Conservation (phyloP, 1,284 basidiomycete species). For the Irpex sp. region DNA sequence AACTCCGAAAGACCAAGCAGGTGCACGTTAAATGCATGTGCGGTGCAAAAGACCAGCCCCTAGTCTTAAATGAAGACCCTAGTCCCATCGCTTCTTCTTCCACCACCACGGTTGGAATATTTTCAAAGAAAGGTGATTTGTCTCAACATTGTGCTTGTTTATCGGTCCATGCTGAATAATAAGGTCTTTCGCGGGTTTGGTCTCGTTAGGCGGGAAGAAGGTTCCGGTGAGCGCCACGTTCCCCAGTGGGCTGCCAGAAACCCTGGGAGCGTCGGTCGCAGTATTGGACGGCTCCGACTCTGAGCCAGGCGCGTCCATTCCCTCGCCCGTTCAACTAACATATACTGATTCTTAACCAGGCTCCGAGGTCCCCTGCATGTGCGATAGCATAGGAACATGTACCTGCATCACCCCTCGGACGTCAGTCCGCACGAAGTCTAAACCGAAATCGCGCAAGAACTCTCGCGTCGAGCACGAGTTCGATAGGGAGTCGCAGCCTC, state of each 20-base stretch:
- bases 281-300: constrained; percentile 46
- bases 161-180: constrained; percentile 35
- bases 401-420: constrained; percentile 49
- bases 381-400: constrained; percentile 38
- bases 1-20: constrained; percentile 69
- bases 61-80: constrained; percentile 1
- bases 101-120: not conserved
- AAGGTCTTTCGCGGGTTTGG: constrained; percentile 33
- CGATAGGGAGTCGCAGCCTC: not conserved
- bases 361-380: constrained; percentile 35
- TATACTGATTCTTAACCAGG: constrained; percentile 15
- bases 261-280: constrained; percentile 60
- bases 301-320: constrained; percentile 40
- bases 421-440: constrained; percentile 9
- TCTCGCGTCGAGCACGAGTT: not conserved
- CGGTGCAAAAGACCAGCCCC: constrained; percentile 3
- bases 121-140: constrained; percentile 49
- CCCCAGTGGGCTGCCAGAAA: constrained; percentile 60
- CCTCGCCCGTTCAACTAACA: not conserved
- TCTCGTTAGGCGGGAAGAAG: constrained; percentile 45
- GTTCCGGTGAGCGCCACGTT: constrained; percentile 64
- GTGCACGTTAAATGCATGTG: constrained; percentile 66
- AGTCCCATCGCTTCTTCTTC: not conserved
- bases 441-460: constrained; percentile 12
- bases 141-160: constrained; percentile 9